Percentiles rank a stretch among this genome's conserved stretches.
Conservation (phyloP, 2,329 filamentous ascomycete genomes). For the Exophiala sp. region DNA sequence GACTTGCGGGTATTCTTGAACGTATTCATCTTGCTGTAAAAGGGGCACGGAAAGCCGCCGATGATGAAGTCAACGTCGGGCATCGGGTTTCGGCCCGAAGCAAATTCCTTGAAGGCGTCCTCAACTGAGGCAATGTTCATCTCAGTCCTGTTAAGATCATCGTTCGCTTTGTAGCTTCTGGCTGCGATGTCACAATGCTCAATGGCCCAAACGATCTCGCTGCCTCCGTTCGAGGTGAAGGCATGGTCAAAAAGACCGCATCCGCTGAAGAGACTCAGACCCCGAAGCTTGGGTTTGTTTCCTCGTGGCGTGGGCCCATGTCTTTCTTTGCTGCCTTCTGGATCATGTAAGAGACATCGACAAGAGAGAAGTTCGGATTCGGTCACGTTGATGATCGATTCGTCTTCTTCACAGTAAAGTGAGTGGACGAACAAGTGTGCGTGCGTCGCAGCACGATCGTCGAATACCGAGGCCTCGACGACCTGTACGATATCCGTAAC, state of each 20-base stretch:
- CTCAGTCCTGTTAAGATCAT: conserved; percentile 35
- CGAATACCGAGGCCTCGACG: conserved; percentile 55
- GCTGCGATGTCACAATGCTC: conserved; percentile 61
- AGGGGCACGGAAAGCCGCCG: conserved; percentile 71
- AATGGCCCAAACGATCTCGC: conserved; percentile 62
- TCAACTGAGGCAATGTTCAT: conserved; percentile 67
- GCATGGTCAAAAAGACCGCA: conserved; percentile 72
- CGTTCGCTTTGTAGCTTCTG: conserved; percentile 68
- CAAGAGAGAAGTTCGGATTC: conserved; percentile 20
- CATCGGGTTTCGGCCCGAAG: conserved; percentile 51
- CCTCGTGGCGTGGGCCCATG: conserved; percentile 34
- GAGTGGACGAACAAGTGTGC: conserved; percentile 64
- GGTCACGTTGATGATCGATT: conserved; percentile 46
- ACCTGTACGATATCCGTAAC: conserved; percentile 54
- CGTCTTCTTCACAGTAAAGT: conserved; percentile 60
- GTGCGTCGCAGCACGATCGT: conserved; percentile 38
- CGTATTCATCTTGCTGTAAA: conserved; percentile 61
- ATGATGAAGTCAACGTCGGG: conserved; percentile 64
- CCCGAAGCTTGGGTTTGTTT: conserved; percentile 44
- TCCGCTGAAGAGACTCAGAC: conserved; percentile 70
- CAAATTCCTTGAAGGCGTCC: conserved; percentile 53
- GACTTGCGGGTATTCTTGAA: conserved; percentile 52
- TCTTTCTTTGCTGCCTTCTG: neutral
- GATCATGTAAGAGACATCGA: conserved; percentile 16
- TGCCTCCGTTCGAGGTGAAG: conserved; percentile 51